Percentiles rank a stretch among this genome's conserved stretches.
Conservation (phyloP, 805 yeast genomes). For the Phaffomyces antillensis region DNA sequence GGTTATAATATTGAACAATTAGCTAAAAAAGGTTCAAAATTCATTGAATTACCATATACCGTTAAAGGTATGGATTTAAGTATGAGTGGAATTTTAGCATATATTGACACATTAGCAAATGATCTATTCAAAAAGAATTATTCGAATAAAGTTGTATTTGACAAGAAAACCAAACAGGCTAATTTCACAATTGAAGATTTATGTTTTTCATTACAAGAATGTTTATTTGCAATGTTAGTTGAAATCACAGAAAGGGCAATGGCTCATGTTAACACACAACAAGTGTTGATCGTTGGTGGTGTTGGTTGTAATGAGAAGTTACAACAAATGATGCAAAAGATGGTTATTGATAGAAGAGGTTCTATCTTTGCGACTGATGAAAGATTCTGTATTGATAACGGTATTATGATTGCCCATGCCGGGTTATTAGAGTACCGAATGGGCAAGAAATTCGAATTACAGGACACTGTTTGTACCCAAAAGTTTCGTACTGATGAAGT, state of each 20-base stretch:
- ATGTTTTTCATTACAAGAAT: conserved; percentile 90
- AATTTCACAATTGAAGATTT: conserved; percentile 74
- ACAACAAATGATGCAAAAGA: conserved; percentile 93
- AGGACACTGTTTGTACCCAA: conserved; percentile 83
- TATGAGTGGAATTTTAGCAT: conserved; percentile 91
- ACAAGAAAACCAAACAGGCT: conserved; percentile 34
- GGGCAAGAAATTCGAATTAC: conserved; percentile 55
- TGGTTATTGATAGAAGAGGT: conserved; percentile 88
- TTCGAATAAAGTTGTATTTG: conserved; percentile 29
- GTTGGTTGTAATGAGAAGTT: conserved; percentile 93
- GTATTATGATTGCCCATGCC: conserved; percentile 98
- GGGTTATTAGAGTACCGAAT: conserved; percentile 81
- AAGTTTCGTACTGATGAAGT: conserved; percentile 94
- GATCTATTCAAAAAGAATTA: conserved; percentile 49
- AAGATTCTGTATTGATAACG: conserved; percentile 94
- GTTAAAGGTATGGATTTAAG: conserved; percentile 98
- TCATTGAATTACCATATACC: conserved; percentile 83
- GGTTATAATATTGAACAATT: conserved; percentile 95
- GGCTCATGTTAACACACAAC: conserved; percentile 90
- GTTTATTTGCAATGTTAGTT: conserved; percentile 90
- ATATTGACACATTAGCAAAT: conserved; percentile 72
- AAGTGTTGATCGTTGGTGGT: conserved; percentile 94
- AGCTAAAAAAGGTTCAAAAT: conserved; percentile 59
- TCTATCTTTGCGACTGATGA: conserved; percentile 93
- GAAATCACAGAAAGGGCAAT: conserved; percentile 97